Base-by-base conservation (phyloP, 108 stramenopile genomes). In the Nitzschia palea region DNA sequence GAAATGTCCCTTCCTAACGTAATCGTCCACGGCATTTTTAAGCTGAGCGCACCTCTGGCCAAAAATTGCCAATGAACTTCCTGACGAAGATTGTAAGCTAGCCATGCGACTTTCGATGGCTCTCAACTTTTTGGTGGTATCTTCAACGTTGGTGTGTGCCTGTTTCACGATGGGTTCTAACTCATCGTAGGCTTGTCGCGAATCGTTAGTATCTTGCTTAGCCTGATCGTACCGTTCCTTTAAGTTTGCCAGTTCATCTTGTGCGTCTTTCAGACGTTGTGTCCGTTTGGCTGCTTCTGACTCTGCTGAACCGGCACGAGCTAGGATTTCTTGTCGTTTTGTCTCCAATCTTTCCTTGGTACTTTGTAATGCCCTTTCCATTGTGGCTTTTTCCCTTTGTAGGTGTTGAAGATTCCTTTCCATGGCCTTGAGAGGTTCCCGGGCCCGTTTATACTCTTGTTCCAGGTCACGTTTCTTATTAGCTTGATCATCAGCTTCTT, bases 1-100 rank as follows among this genome's bases (percentile, higher is more conserved):
- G 54, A 90, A 90, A 48, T 78, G 74, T 3, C 82, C 62, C 20
- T 55, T 22, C 33, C 65, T 70, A n/a, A 28, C 33, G 0, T 74
- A 68, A 44, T 71, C 56, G 53, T 85, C 70, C 25, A 83, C 72
- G 43, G 58, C 40, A 62, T 66, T 55, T 18, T 67, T 50, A 32
- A 82, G 72, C 37, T 50, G 63, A 4, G 47, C 62, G 53, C 81
- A 82, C 42, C 78, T 73, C 23, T 55, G 71, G 9, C 91, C 91
- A 77, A 86, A 93, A 9, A 93, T 56, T 40, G 83, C 68, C 20
- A 89, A 54, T 9, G 86, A 77, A 63, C 79, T 84, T 0, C 74
- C 74, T 15, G 70, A 68, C 29, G 83, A 78, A n/a, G 48, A 29
- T 56, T 87, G 56, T 44, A 90, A 55, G 22, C 71, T 78, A 28